Evolutionary conservation across 2,329 filamentous ascomycete genomes (phyloP).

Genomic region (Ascochyta lentis): DNA sequence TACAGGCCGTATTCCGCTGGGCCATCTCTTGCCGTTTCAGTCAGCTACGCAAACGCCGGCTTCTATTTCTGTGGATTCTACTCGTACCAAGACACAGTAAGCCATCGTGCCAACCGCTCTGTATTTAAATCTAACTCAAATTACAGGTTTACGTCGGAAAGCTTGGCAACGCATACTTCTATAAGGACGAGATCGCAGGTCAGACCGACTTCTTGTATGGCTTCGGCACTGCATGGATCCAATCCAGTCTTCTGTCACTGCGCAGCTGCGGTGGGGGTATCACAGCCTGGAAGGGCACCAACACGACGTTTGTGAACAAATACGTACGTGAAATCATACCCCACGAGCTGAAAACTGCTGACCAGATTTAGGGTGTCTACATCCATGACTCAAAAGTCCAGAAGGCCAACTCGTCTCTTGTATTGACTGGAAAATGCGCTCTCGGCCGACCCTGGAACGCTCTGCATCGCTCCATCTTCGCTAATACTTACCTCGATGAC

Average conservation of each 20-base stretch:
- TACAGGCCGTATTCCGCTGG: slow-evolving; percentile 61
- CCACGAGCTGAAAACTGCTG: not conserved
- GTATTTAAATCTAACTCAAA: not conserved
- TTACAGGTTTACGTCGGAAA: slow-evolving; percentile 64
- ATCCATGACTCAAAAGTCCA: slow-evolving; percentile 62
- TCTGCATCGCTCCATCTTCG: slow-evolving; percentile 64
- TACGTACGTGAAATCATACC: slow-evolving; percentile 50
- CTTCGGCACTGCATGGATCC: slow-evolving; percentile 69
- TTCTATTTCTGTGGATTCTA: slow-evolving; percentile 73
- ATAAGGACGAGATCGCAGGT: slow-evolving; percentile 65
- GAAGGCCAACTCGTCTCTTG: slow-evolving; percentile 60
- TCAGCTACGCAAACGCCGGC: slow-evolving; percentile 68
- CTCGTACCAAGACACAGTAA: slow-evolving; percentile 72
- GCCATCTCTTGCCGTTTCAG: slow-evolving; percentile 65
- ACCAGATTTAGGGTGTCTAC: slow-evolving; percentile 60
- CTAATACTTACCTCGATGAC: slow-evolving; percentile 61
- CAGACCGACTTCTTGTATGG: slow-evolving; percentile 74
- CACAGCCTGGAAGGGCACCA: slow-evolving; percentile 72
- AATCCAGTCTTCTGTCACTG: slow-evolving; percentile 61
- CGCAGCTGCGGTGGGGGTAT: slow-evolving; percentile 70
- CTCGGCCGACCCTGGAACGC: slow-evolving; percentile 70
- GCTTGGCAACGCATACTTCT: slow-evolving; percentile 70
- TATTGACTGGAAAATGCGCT: slow-evolving; percentile 56
- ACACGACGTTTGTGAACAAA: slow-evolving; percentile 70
- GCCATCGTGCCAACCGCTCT: not conserved